Percentiles rank a stretch among this genome's conserved stretches.
Evolutionary conservation across 495 filamentous ascomycete species (phyloP).

Genomic region (Glutinoglossum americanum): DNA sequence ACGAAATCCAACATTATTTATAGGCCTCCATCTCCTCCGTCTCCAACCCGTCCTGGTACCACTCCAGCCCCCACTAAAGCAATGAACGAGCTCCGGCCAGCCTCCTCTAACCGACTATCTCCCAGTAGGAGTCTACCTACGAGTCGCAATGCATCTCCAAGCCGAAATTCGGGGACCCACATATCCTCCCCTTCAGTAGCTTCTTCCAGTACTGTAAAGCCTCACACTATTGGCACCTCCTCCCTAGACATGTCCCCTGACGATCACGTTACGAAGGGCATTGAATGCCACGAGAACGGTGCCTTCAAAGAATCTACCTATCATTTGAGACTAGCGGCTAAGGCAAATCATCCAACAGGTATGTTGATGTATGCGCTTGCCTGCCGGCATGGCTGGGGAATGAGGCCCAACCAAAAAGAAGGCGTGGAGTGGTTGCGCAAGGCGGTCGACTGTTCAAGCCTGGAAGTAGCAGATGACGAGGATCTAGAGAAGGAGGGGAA

Average conservation of each 20-base stretch:
- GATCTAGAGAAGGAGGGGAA: conserved; percentile 35
- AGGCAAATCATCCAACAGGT: conserved; percentile 62
- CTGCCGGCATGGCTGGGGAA: conserved; percentile 96
- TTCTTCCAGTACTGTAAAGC: conserved; percentile 13
- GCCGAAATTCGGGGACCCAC: not conserved
- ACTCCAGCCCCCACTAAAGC: not conserved
- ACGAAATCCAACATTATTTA: conserved; percentile 16
- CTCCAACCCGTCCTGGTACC: conserved; percentile 22
- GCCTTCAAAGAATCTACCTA: conserved; percentile 82
- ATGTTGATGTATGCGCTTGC: conserved; percentile 94
- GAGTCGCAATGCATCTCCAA: not conserved
- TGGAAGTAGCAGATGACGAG: conserved; percentile 68
- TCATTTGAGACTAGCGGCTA: conserved; percentile 77
- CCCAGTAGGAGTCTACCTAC: not conserved
- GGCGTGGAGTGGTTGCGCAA: conserved; percentile 78
- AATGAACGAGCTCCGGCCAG: not conserved
- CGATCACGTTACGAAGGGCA: conserved; percentile 70
- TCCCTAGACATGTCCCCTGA: conserved; percentile 44
- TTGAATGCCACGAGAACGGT: conserved; percentile 71
- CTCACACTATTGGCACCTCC: conserved; percentile 9
- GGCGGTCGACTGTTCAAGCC: conserved; percentile 63
- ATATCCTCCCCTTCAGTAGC: not conserved
- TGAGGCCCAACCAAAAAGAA: conserved; percentile 74
- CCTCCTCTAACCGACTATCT: not conserved
- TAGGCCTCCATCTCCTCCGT: conserved; percentile 31